Conservation (phyloP, 2,329 filamentous ascomycete species). For the Fusarium haematococcum region DNA sequence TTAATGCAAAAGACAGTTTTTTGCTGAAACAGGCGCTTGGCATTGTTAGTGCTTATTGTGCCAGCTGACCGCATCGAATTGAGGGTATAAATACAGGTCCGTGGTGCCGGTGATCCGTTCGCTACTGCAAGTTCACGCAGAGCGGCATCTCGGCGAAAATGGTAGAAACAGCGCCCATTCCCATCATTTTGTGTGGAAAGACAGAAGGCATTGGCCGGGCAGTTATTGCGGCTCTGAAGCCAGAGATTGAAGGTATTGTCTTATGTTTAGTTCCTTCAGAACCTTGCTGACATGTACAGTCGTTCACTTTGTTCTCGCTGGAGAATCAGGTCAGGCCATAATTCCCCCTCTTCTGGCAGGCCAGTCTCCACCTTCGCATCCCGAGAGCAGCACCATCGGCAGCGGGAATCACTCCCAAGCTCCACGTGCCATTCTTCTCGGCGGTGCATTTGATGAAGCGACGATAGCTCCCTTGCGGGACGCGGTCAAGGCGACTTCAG, state of each 20-base stretch:
- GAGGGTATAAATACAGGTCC: not conserved
- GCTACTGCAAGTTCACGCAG: not conserved
- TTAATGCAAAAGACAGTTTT: not conserved
- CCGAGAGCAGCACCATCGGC: slow-evolving; percentile 11
- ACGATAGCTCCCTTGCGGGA: slow-evolving; percentile 7
- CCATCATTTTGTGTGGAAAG: slow-evolving; percentile 32
- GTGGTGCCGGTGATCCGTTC: not conserved
- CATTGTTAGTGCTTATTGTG: not conserved
- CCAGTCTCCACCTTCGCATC: not conserved
- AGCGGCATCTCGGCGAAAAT: not conserved
- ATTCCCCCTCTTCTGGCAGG: slow-evolving; percentile 11
- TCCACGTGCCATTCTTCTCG: slow-evolving; percentile 13
- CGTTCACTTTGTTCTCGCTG: slow-evolving; percentile 24
- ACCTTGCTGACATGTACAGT: not conserved
- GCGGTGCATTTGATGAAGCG: slow-evolving; percentile 19
- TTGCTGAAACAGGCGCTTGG: not conserved
- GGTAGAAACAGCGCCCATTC: not conserved
- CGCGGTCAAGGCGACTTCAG: not conserved
- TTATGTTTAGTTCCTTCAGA: fast-evolving
- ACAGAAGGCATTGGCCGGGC: slow-evolving; percentile 16
- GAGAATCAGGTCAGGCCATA: slow-evolving; percentile 19
- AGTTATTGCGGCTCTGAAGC: slow-evolving; percentile 22
- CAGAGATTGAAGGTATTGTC: slow-evolving; percentile 25
- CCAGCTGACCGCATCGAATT: not conserved
- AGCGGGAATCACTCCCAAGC: slow-evolving; percentile 2